A percentile compares a stretch with the other conserved stretches of the same genome.
phyloP scores from a whole-genome alignment of 176 grass and related monocot species.

The Rhipidocladum racemiflorum region DNA sequence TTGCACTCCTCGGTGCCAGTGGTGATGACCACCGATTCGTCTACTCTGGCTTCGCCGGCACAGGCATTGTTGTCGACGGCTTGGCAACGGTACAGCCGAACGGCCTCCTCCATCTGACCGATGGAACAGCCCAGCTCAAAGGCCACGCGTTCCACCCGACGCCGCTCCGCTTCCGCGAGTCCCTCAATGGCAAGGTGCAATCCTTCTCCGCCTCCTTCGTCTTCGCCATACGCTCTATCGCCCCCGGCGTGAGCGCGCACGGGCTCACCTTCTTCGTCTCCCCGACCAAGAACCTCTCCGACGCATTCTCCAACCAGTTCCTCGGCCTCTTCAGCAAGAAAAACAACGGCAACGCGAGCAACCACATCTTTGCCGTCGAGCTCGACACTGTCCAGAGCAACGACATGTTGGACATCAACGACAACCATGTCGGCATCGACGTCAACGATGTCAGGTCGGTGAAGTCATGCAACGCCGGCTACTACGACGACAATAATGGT shows the following conservation, averaged over 20 bases:
- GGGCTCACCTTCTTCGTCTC: slow-evolving; percentile 6
- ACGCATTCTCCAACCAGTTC: not conserved
- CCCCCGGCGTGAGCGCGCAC: not conserved
- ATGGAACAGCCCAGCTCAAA: not conserved
- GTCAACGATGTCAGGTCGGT: not conserved
- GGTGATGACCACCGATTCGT: too few species aligned
- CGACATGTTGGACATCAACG: not conserved
- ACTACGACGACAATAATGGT: not conserved
- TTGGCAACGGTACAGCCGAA: too few species aligned
- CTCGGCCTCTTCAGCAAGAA: slow-evolving; percentile 4
- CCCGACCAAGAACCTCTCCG: not conserved
- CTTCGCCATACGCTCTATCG: not conserved
- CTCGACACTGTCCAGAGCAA: slow-evolving; percentile 2
- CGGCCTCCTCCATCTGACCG: too few species aligned
- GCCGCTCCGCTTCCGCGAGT: not conserved
- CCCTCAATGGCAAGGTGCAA: not conserved
- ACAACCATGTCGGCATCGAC: not conserved
- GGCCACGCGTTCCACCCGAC: slow-evolving; percentile 9
- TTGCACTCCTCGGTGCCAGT: too few species aligned
- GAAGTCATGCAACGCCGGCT: not conserved
- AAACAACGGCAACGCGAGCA: not conserved
- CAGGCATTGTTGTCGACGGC: too few species aligned
- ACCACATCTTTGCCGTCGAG: slow-evolving; percentile 18
- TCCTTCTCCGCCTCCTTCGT: slow-evolving; percentile 1
- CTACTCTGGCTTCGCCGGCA: too few species aligned